Conservation (phyloP, 352 stramenopile species). For the Pelagophyceae sp. region DNA sequence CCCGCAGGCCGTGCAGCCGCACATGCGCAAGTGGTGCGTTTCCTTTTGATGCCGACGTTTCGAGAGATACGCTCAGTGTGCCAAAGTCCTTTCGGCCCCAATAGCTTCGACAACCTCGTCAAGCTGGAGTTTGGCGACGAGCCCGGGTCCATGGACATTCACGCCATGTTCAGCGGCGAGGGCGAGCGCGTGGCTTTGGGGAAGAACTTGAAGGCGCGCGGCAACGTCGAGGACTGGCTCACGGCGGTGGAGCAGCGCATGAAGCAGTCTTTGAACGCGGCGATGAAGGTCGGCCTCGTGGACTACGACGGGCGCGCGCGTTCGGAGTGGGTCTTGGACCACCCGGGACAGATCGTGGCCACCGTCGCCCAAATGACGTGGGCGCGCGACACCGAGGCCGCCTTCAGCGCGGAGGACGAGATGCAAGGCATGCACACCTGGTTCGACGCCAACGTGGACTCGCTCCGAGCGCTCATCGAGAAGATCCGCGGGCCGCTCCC, state of each 20-base stretch:
- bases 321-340: slow-evolving; percentile 70
- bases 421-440: slow-evolving; percentile 32
- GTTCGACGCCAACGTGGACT: slow-evolving; percentile 41
- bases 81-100: too few relatives aligned
- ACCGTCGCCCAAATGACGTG: slow-evolving; percentile 85
- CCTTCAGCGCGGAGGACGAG: slow-evolving; percentile 38
- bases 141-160: slow-evolving; percentile 65
- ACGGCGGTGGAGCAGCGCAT: slow-evolving; percentile 71
- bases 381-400: slow-evolving; percentile 72
- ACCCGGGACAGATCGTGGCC: slow-evolving; percentile 80
- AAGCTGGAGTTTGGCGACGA: slow-evolving; percentile 42
- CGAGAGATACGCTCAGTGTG: too few relatives aligned
- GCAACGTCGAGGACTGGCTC: slow-evolving; percentile 44
- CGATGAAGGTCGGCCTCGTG: slow-evolving; percentile 76
- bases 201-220: slow-evolving; percentile 77
- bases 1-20: slow-evolving; percentile 79
- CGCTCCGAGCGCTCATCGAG: slow-evolving; percentile 77
- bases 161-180: slow-evolving; percentile 81
- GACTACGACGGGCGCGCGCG: slow-evolving; percentile 74
- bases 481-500: slow-evolving; percentile 77
- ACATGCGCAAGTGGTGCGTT: slow-evolving; percentile 84
- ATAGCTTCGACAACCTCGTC: slow-evolving; percentile 73
- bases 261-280: slow-evolving; percentile 76
- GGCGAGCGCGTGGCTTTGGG: slow-evolving; percentile 69
- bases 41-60: too few relatives aligned